These are phyloP conservation scores for Sphagnurus paluster DNA, from an alignment of 1,284 basidiomycete species.

Conservation along the genomic window DNA sequence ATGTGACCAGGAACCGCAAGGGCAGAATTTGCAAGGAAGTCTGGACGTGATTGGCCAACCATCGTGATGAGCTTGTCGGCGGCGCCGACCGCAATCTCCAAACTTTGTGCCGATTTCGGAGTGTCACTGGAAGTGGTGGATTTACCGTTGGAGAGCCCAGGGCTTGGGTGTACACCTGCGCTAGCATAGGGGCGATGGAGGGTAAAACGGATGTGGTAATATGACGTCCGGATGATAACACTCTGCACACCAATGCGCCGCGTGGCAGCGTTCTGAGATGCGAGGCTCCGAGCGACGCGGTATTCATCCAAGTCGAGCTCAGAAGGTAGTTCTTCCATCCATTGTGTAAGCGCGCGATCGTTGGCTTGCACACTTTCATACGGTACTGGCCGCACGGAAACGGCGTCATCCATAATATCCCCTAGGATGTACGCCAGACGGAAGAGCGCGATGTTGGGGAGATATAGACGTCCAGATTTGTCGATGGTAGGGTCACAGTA, in stretches of 20 bases:
- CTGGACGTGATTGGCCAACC: constrained; percentile 66
- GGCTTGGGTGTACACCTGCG: constrained; percentile 25
- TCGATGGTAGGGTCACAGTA: constrained; percentile 59
- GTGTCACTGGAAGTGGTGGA: constrained; percentile 29
- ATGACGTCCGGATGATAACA: constrained; percentile 72
- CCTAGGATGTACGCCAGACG: constrained; percentile 74
- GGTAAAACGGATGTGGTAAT: constrained; percentile 79
- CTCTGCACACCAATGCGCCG: constrained; percentile 74
- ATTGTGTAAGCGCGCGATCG: constrained; percentile 64
- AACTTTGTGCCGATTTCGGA: constrained; percentile 54
- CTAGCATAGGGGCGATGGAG: constrained; percentile 78
- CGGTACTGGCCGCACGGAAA: constrained; percentile 70
- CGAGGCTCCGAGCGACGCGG: constrained; percentile 64
- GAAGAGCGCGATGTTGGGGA: constrained; percentile 74
- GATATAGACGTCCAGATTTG: constrained; percentile 61
- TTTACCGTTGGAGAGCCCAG: constrained; percentile 30
- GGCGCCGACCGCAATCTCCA: constrained; percentile 70
- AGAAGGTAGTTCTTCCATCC: constrained; percentile 69
- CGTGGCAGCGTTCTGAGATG: constrained; percentile 52
- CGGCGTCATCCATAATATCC: constrained; percentile 79
- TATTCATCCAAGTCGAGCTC: constrained; percentile 78
- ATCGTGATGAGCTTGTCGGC: constrained; percentile 77
- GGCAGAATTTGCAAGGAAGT: constrained; percentile 66
- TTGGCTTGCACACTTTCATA: constrained; percentile 73
- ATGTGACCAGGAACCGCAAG: constrained; percentile 76